phyloP scores from a whole-genome alignment of 2,329 filamentous ascomycete species.

The Colletotrichum gloeosporioides region DNA sequence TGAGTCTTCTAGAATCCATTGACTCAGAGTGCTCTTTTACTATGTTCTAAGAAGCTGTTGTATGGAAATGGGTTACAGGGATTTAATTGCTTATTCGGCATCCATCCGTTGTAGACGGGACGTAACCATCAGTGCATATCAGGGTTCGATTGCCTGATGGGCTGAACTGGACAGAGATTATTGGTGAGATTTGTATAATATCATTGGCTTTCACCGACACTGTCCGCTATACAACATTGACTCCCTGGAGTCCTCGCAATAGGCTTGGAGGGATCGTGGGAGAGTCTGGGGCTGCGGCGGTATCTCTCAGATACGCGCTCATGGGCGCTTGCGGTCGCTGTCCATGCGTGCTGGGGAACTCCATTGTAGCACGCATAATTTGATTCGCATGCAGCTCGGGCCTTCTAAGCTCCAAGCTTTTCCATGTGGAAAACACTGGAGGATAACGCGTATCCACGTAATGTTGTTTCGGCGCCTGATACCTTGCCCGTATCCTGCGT shows the following conservation, averaged over 20 bases:
- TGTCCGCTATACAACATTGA: not conserved
- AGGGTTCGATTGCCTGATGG: not conserved
- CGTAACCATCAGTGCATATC: not conserved
- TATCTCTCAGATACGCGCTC: not conserved
- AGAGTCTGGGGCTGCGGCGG: not conserved
- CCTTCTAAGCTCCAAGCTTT: not conserved
- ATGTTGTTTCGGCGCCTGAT: not conserved
- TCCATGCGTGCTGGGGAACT: not conserved
- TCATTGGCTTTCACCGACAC: not conserved
- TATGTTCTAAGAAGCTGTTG: not conserved
- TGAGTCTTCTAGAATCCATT: not conserved
- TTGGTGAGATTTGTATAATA: not conserved
- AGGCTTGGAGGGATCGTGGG: not conserved
- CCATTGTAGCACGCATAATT: not conserved
- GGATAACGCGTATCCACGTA: not conserved
- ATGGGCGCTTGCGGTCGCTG: not conserved
- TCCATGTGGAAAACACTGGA: not conserved
- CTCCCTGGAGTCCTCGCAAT: not conserved
- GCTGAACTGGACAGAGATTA: not conserved
- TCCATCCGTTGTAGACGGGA: not conserved
- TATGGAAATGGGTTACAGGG: not conserved
- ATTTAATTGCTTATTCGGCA: not conserved
- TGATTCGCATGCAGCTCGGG: not conserved
- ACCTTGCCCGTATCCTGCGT: not conserved
- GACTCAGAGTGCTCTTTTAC: not conserved